Percentiles rank a stretch among this genome's conserved stretches.
Evolutionary conservation across 208 protist species (phyloP).

Genomic region (Acanthamoeba lenticulata): DNA sequence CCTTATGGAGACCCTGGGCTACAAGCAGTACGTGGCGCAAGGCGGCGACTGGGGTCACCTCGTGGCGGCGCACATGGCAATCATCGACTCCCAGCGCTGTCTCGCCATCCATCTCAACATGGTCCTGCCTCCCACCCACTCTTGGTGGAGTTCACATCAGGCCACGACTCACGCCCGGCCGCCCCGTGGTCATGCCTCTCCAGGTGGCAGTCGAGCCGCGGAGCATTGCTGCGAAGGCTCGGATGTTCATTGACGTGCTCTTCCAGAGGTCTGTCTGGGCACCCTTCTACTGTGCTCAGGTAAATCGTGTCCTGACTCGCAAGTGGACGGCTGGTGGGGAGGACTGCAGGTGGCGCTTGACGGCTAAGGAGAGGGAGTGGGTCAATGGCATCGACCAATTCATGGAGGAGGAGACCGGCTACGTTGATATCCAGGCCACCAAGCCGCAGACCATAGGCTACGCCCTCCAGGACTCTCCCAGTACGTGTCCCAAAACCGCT

Average conservation of each 20-base stretch:
- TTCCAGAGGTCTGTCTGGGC: slow-evolving; percentile 16
- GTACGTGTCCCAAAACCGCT: not conserved
- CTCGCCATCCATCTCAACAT: slow-evolving; percentile 59
- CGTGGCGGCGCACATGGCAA: slow-evolving; percentile 34
- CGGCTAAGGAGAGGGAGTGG: slow-evolving; percentile 5
- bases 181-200: too few species aligned
- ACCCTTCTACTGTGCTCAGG: not conserved
- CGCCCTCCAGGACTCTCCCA: not conserved
- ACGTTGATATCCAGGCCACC: slow-evolving; percentile 22
- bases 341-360: slow-evolving; percentile 16
- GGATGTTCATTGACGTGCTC: not conserved
- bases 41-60: slow-evolving; percentile 59
- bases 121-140: not conserved
- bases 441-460: slow-evolving; percentile 59
- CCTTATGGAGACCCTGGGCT: slow-evolving; percentile 26
- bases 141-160: not conserved
- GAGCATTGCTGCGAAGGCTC: not conserved
- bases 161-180: not conserved
- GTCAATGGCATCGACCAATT: not conserved
- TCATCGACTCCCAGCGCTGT: slow-evolving; percentile 47
- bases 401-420: slow-evolving; percentile 2
- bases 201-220: not conserved
- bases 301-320: not conserved
- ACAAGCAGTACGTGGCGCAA: slow-evolving; percentile 51
- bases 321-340: not conserved